Evolutionary conservation across 2,329 filamentous ascomycete species (phyloP), one percentile per base, ranked within the genome.

Genomic region (Intubia oerlemansii): DNA sequence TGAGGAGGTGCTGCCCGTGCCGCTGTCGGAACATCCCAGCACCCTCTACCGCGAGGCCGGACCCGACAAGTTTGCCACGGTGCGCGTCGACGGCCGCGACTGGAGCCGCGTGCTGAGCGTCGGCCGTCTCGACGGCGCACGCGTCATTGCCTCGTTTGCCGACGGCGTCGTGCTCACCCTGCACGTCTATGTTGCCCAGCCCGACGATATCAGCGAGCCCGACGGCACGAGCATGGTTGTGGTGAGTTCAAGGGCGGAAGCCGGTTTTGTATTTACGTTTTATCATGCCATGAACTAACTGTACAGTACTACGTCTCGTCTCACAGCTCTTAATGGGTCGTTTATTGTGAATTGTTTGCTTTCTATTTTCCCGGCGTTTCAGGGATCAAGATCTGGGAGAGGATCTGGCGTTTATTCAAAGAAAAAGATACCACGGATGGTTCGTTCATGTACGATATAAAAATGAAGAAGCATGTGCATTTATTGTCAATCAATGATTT

Each of bases 61-160:
- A 10, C 78, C 82, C 10, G 71, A 81, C 35, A 71, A 69, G 25
- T 95, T 85, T 81, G 80, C 82, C 1, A 81, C 68, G 15, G 85
- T 95, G 20, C 63, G 79, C 30, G 82, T 95, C 15, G 88, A 95
- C 51, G 88, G 82, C 19, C 76, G 71, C 47, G 88, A 98, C 47
- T 95, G 88, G 85, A 81, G 81, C 18, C 70, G 68, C 39, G 85
- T 95, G n/a, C 58, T 98, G 39, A 90, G 81, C 47, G 84, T 95
- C 10, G 85, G 85, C 2, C 62, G 84, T 28, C 54, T 95, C 17
- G 85, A 88, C 40, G 85, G 82, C 1, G 8, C n/a, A n/a, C 64
- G 81, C 39, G 85, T 95, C 29, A 88, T 95, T 55, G 88, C 84
- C 32, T 93, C 84, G 45, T 82, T 90, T 48, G 71, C 71, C 22